Evolutionary conservation across 192 early-diverging fungal species (phyloP).

Genomic region (Podila minutissima): DNA sequence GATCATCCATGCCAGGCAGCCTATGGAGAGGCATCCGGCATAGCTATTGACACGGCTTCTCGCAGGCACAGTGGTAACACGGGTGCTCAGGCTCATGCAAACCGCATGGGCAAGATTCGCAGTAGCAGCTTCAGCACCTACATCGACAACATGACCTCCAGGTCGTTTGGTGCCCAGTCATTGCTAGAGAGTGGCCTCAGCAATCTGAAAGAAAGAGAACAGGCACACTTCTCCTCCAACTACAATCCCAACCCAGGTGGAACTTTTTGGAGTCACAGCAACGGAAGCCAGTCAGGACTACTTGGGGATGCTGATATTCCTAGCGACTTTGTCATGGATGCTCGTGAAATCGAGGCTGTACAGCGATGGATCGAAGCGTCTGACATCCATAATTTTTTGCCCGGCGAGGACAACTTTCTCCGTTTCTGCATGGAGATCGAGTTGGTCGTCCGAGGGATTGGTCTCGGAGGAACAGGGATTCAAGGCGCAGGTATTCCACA

Average conservation of each 20-base stretch:
- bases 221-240: constrained; percentile 15
- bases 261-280: constrained; percentile 11
- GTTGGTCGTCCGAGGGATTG: constrained; percentile 32
- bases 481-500: constrained; percentile 24
- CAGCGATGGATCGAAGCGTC: constrained; percentile 45
- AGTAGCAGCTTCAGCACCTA: constrained; percentile 46
- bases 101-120: constrained; percentile 10
- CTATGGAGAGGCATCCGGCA: constrained; percentile 6
- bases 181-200: constrained; percentile 31
- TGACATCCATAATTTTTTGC: constrained; percentile 51
- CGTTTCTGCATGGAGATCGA: constrained; percentile 56
- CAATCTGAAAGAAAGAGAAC: constrained; percentile 34
- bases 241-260: constrained; percentile 10
- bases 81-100: not conserved
- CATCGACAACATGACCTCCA: constrained; percentile 36
- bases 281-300: not conserved
- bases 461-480: constrained; percentile 44
- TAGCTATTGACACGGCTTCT: not conserved
- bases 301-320: constrained; percentile 14
- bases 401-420: constrained; percentile 52
- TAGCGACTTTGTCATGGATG: constrained; percentile 38
- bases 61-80: constrained; percentile 16
- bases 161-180: constrained; percentile 18
- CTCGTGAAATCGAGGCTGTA: constrained; percentile 36
- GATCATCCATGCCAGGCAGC: constrained; percentile 8